Evolutionary conservation across 306 rosid species (phyloP), one percentile per base, ranked within the genome.

Genomic region (Corylus avellana): DNA sequence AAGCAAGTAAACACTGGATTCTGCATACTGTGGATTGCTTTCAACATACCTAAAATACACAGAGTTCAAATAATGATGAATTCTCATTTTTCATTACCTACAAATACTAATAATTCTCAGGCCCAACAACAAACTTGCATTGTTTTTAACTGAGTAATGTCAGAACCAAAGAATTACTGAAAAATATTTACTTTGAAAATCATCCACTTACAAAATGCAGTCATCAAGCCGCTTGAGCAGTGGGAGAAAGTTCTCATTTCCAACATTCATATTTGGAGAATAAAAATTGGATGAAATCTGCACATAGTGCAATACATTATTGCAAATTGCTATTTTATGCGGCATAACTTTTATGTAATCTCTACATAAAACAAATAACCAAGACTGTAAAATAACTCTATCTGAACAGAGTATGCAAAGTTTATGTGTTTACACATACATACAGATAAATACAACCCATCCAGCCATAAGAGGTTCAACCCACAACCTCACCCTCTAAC

Each of bases 211-310:
- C 98, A 90, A 83, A 83, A 96, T 93, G 91, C 99, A 93, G 75
- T 96, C 97, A 80, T 96, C 99, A 77, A 96, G 97, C 70, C 92
- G 89, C 84, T 96, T 96, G 81, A 96, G 96, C 82, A 95, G 91
- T 29, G 94, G 94, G 73, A 91, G 93, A 80, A 93, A 95, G 80
- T 88, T 93, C 80, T 93, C 96, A 37, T 90, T 93, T 80, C 92
- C 97, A 67, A 93, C 96, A 27, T 82, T 89, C 97, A 93, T 95
- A 81, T 88, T 93, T 84, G 99, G 94, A 78, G 98, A 90, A 85
- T 95, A 93, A 89, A 93, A 95, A 73, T 88, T 93, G 77, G 96
- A 80, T 50, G 99, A 46, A 78, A 93, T 96, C 99, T 93, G 99
- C 85, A 80, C 44, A 82, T 32, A 57, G 71, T 72, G 77, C 69